Evolutionary conservation across 345 rosid species (phyloP), one percentile per base, ranked within the genome.

Genomic region (Eucalyptus albens): DNA sequence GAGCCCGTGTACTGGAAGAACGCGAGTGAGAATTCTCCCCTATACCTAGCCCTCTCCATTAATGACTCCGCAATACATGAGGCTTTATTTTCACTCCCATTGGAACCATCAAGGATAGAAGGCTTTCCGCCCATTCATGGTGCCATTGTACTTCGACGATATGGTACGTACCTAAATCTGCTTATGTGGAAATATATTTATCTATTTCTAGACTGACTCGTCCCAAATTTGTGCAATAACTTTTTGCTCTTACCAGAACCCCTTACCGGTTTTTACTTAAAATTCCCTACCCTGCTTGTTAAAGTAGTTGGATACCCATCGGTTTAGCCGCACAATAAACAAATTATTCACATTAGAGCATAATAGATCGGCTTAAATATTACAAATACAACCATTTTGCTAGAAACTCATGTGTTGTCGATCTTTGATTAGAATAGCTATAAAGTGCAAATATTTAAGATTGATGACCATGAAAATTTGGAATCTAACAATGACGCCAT

Each of bases 91-190:
- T 56, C 60, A 8, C 60, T 4, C 60, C 2, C 1, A 1, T 24
- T 22, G 11, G 27, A 56, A 56, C 27, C 60, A 56, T 56, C 27
- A 9, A 56, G 5, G 6, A 56, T 56, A 56, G 27, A 56, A 56
- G 60, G 60, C 60, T 56, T 56, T 27, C 27, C 27, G 6, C 60
- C 27, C 27, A 56, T 56, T 55, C 60, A 0, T 55, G 60, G 60
- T 56, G 12, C 60, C 60, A 9, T 24, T 56, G 1, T 56, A 24
- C 11, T 0, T 17, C 0, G 0, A 56, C 5, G 2, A 56, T 0
- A 0, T 0, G 31, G 69, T 27, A 60, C 9, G 69, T 60, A 27
- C 69, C 69, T 60, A 12, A 12, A 60, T 27, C 14, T 60, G 5
- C 27, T 55, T 55, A 55, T 21, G 8, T 55, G 31, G 67, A 60